Percentiles rank a stretch among this genome's conserved stretches.
Conservation (phyloP, 306 rosid species). For the Lathyrus oleraceus region DNA sequence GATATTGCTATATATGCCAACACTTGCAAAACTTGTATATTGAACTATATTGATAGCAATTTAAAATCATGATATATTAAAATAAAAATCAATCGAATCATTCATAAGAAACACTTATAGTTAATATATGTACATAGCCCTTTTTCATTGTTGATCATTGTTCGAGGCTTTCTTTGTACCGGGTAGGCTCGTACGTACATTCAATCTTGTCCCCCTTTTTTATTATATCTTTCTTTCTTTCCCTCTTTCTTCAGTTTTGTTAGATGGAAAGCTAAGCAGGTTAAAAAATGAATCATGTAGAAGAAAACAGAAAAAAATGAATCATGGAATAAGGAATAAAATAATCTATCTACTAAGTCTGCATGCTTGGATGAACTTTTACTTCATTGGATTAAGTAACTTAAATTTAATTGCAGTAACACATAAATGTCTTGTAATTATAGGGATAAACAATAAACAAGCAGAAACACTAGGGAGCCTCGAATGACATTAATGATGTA, state of each 20-base stretch:
- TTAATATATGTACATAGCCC: slow-evolving; percentile 27
- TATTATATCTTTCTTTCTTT: background rate
- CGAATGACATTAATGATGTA: slow-evolving; percentile 19
- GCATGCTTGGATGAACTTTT: slow-evolving; percentile 33
- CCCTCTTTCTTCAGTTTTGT: slow-evolving; percentile 13
- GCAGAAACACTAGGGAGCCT: slow-evolving; percentile 10
- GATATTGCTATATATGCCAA: too few species aligned
- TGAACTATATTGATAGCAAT: background rate
- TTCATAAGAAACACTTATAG: too few species aligned
- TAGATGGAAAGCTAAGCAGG: slow-evolving; percentile 27
- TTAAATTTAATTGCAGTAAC: slow-evolving; percentile 25
- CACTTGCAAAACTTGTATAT: too few species aligned
- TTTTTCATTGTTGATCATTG: slow-evolving; percentile 30
- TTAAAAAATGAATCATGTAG: slow-evolving; percentile 11
- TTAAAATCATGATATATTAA: background rate
- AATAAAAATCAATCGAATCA: background rate
- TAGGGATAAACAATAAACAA: slow-evolving; percentile 34
- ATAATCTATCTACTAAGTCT: slow-evolving; percentile 12
- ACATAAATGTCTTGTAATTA: slow-evolving; percentile 27
- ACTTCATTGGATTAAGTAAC: slow-evolving; percentile 11
- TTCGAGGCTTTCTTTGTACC: slow-evolving; percentile 35
- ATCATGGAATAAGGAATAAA: background rate
- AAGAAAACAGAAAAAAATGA: slow-evolving; percentile 30
- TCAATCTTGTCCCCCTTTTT: slow-evolving; percentile 17
- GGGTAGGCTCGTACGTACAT: slow-evolving; percentile 24